A percentile compares a stretch with the other conserved stretches of the same genome.
Conservation (phyloP, 164 flowering plant genomes). For the Sedum album region DNA sequence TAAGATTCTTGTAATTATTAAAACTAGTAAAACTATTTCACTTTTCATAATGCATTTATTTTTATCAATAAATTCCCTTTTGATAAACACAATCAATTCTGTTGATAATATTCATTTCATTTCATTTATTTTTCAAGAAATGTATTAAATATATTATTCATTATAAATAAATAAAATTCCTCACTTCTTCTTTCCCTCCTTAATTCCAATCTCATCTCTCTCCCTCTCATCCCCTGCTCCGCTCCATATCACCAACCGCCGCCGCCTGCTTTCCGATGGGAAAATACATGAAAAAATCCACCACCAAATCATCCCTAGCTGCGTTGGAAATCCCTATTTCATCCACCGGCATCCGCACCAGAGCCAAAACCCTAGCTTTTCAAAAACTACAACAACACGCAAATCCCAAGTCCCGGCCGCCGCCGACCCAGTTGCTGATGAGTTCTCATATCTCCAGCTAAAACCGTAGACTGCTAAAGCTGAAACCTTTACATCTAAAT, state of each 20-base stretch:
- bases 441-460: not conserved
- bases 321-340: slow-evolving; percentile 2
- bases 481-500: not conserved
- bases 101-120: too few relatives aligned
- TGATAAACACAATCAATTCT: too few relatives aligned
- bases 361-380: slow-evolving; percentile 5
- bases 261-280: too few relatives aligned
- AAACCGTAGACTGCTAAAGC: not conserved
- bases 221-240: slow-evolving; percentile 1
- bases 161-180: not conserved
- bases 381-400: not conserved
- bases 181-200: not conserved
- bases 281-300: not conserved
- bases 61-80: not conserved
- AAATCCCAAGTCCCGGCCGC: not conserved
- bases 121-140: too few relatives aligned
- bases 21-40: too few relatives aligned
- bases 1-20: too few relatives aligned
- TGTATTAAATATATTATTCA: not conserved
- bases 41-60: not conserved
- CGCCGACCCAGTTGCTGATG: not conserved
- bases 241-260: not conserved
- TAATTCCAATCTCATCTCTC: not conserved
- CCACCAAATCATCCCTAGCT: not conserved
- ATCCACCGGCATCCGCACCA: slow-evolving; percentile 3